Base-by-base conservation (phyloP, 129 eudicot species). In the Saussurea involucrata region DNA sequence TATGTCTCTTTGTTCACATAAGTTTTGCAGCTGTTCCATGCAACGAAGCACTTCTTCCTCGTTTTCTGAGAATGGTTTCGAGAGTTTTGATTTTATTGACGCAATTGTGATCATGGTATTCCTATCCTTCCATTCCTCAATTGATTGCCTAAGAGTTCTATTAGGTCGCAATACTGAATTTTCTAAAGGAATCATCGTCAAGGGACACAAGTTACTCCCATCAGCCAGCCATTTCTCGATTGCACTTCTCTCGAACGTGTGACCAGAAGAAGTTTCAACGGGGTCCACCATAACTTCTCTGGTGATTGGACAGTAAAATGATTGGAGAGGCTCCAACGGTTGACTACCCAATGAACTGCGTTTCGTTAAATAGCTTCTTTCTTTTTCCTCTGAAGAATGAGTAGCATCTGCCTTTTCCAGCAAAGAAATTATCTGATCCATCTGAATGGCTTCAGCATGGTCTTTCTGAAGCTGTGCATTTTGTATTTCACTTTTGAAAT, bases 111-210 rank as follows among this genome's bases (percentile, higher is more conserved):
- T 90, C 92, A 90, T 87, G 28, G 88, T 87, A 63, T 90, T 90
- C 31, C 95, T 82, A 15, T 87, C 95, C 69, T 83, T 85, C 95
- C 95, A 90, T 72, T 90, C 95, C 55, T 90, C 92, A 63, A 90
- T 90, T 7, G 92, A 90, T 61, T 87, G 95, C 84, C 88, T 84
- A 15, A 90, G 83, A 36, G 92, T 90, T 78, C 84, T 90, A 76
- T 90, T 90, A 55, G 95, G 90, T 66, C 95, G 82, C 22, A 90
- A 55, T 21, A 66, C 58, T 22, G 81, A 69, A 61, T 57, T 76
- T 6, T 87, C 90, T 29, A 90, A 76, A 24, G 81, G 88, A 13
- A 28, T 73, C 36, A 28, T 44, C 10, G 95, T 87, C 24, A 90
- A 21, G 9, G 95, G 95, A 75, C 95, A 90, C 63, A 65, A 55